Conservation (phyloP, 331 rosid species). For the Quercus lobata region DNA sequence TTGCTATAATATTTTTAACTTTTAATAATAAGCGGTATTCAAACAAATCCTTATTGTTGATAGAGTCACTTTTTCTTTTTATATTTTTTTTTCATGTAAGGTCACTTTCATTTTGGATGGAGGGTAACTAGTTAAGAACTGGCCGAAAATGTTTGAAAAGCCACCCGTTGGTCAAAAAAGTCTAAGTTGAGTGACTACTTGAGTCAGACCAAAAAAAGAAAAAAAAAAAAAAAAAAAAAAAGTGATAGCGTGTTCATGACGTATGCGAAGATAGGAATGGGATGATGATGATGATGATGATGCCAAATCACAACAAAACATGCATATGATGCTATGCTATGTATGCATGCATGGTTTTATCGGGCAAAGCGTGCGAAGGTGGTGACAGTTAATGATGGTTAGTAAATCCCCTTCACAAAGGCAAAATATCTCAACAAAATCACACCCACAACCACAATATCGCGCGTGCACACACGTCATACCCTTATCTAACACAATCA, state of each 20-base stretch:
- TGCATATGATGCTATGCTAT: neutral
- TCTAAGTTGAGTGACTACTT: too few relatives aligned
- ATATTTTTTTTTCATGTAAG: too few relatives aligned
- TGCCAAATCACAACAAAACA: neutral
- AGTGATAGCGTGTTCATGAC: conserved; percentile 29
- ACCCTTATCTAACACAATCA: neutral
- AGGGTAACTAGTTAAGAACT: too few relatives aligned
- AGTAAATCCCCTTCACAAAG: conserved; percentile 4
- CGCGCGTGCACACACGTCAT: conserved; percentile 17
- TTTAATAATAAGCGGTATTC: too few relatives aligned
- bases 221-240: neutral
- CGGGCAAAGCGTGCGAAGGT: conserved; percentile 48
- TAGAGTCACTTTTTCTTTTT: fast-evolving
- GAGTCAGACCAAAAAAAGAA: too few relatives aligned
- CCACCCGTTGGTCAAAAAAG: too few relatives aligned
- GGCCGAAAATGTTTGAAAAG: too few relatives aligned
- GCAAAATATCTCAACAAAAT: neutral
- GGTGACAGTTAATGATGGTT: conserved; percentile 31
- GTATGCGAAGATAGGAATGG: conserved; percentile 8
- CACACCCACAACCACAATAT: neutral
- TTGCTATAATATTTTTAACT: too few relatives aligned
- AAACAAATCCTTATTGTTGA: fast-evolving
- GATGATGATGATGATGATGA: conserved; percentile 6
- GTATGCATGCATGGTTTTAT: neutral
- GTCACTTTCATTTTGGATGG: too few relatives aligned